Conservation (phyloP, 495 filamentous ascomycete species). For the Neurospora sp. region DNA sequence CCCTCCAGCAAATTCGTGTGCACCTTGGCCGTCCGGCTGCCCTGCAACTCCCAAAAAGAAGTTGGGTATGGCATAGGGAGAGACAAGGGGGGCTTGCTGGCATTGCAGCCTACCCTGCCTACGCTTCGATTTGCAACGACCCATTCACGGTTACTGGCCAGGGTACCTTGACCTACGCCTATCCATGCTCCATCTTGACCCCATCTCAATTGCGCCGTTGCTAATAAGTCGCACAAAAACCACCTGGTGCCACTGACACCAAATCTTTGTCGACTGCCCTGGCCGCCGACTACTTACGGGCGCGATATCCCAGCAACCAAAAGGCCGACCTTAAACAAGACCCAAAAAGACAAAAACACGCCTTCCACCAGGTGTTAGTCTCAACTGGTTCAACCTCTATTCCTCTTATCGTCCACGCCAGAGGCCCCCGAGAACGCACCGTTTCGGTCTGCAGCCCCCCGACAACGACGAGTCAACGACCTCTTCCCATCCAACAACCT, state of each 20-base stretch:
- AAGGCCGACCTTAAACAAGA: conserved; percentile 4
- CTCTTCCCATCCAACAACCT: conserved; percentile 12
- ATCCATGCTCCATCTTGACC: conserved; percentile 28
- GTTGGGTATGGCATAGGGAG: conserved; percentile 1
- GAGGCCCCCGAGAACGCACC: conserved; percentile 5
- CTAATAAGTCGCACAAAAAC: conserved; percentile 45
- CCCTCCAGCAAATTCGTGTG: not conserved
- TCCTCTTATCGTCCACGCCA: conserved; percentile 8
- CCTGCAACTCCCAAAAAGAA: not conserved
- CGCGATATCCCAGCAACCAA: not conserved
- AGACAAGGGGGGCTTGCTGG: conserved; percentile 23
- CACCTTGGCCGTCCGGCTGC: conserved; percentile 1
- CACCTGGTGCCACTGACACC: conserved; percentile 36
- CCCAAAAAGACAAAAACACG: conserved; percentile 1
- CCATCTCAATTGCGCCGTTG: conserved; percentile 27
- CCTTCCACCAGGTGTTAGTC: not conserved
- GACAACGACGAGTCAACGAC: conserved; percentile 9
- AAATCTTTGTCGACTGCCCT: conserved; percentile 31
- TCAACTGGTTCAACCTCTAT: not conserved
- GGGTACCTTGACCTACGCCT: conserved; percentile 25
- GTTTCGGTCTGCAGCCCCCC: conserved; percentile 31
- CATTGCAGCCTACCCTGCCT: conserved; percentile 24
- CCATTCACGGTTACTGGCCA: conserved; percentile 19
- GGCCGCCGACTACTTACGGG: not conserved
- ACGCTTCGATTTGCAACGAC: conserved; percentile 26